Evolutionary conservation across 192 early-diverging fungal species (phyloP).

Genomic region (Coemansia javaensis): DNA sequence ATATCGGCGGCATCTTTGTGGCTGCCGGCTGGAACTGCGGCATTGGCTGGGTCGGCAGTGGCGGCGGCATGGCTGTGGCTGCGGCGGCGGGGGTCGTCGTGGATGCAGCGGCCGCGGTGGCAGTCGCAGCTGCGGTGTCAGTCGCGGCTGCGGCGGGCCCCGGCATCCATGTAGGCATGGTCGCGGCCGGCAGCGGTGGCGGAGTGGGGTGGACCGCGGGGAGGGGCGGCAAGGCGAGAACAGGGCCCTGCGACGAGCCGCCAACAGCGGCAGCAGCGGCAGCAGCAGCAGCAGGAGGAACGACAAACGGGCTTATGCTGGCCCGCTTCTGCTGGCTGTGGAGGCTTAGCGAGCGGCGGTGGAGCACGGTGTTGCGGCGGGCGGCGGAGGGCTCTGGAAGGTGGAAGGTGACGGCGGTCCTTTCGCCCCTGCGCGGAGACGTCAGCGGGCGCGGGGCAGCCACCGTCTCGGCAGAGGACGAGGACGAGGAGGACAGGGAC

Average conservation of each 20-base stretch:
- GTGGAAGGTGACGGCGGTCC: background rate
- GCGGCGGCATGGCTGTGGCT: conserved; percentile 6
- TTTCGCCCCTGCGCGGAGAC: no score
- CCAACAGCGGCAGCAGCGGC: no score
- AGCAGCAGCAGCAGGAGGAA: no score
- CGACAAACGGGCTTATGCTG: background rate
- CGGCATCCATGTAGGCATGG: conserved; percentile 38
- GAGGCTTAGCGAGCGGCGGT: conserved; percentile 16
- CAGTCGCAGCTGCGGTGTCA: background rate
- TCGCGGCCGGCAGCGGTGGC: conserved; percentile 27
- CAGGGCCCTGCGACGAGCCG: no score
- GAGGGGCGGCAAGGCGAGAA: conserved; percentile 19
- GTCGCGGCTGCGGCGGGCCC: background rate
- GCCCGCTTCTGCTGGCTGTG: conserved; percentile 2
- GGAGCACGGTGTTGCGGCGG: no score
- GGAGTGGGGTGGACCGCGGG: conserved; percentile 7
- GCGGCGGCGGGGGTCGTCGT: conserved; percentile 9
- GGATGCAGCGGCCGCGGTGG: conserved; percentile 5
- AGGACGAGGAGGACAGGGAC: no score
- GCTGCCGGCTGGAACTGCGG: conserved; percentile 32
- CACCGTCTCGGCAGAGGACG: no score
- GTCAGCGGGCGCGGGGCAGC: no score
- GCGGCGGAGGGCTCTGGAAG: conserved; percentile 18
- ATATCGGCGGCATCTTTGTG: conserved; percentile 8
- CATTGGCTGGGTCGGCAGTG: conserved; percentile 38